These are phyloP conservation scores for Leishmania lainsoni DNA, from an alignment of 208 protist genomes.

Conservation along the genomic window DNA sequence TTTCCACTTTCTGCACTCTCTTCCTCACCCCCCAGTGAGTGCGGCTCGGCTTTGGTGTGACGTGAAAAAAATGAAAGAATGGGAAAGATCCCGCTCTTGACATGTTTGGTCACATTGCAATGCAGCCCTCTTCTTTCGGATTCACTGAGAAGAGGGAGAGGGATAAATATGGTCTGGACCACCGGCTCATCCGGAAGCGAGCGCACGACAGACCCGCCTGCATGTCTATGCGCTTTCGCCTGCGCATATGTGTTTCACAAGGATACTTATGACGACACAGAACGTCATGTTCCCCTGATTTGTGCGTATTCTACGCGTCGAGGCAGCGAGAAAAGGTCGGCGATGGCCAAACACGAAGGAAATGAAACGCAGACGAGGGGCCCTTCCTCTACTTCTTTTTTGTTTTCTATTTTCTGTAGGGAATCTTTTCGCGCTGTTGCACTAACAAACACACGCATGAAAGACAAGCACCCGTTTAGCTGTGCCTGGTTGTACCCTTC, in stretches of 20 bases:
- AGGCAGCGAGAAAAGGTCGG: not conserved
- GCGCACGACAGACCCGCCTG: not conserved
- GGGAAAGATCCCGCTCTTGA: not conserved
- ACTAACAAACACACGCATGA: not conserved
- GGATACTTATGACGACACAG: not conserved
- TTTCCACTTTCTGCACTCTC: not conserved
- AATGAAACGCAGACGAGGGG: not conserved
- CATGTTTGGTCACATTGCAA: not conserved
- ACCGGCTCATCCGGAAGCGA: not conserved
- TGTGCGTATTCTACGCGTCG: not conserved
- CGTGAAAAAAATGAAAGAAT: not conserved
- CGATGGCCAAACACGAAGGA: not conserved
- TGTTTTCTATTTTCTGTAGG: slow-evolving; percentile 1
- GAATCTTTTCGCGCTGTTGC: not conserved
- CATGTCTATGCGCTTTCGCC: not conserved
- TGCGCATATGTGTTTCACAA: not conserved
- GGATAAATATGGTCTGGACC: not conserved
- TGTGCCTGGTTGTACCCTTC: not conserved
- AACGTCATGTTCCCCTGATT: not conserved
- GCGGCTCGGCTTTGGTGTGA: not conserved
- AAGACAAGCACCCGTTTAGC: not conserved
- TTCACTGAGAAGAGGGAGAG: not conserved
- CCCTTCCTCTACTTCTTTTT: not conserved
- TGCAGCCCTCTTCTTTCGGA: not conserved
- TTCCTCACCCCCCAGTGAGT: not conserved